phyloP scores from a whole-genome alignment of 2,329 filamentous ascomycete genomes.

The Coniochaeta sp. region DNA sequence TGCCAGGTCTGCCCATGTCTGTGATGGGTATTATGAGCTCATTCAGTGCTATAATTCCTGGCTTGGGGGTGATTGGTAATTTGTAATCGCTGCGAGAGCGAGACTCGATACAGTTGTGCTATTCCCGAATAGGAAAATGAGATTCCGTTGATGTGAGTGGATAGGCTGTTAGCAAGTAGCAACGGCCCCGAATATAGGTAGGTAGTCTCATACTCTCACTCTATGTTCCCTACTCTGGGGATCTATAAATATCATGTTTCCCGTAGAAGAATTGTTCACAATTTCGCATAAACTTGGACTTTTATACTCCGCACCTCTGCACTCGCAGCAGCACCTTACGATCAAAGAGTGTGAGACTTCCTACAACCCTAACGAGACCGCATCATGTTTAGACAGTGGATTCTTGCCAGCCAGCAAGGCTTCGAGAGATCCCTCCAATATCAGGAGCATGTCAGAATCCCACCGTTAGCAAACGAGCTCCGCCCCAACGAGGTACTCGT shows the following conservation, averaged over 20 bases:
- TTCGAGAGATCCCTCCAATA: conserved; percentile 26
- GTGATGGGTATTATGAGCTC: background rate
- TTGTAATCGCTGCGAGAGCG: background rate
- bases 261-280: too few species aligned
- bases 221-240: too few species aligned
- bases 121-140: conserved; percentile 9
- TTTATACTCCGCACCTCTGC: too few species aligned
- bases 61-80: background rate
- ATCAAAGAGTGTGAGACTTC: background rate
- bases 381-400: conserved; percentile 23
- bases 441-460: conserved; percentile 13
- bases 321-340: background rate
- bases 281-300: too few species aligned
- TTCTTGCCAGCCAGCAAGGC: conserved; percentile 22
- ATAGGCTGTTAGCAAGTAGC: background rate
- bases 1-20: background rate
- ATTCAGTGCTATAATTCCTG: too few species aligned
- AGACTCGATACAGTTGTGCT: background rate
- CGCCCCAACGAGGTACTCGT: conserved; percentile 54
- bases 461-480: conserved; percentile 24
- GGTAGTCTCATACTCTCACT: background rate
- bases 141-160: background rate
- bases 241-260: too few species aligned
- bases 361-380: background rate
- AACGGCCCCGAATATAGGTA: background rate